Percentiles rank a stretch among this genome's conserved stretches.
phyloP scores from a whole-genome alignment of 2,329 filamentous ascomycete genomes.

The Pyrenophora seminiperda region DNA sequence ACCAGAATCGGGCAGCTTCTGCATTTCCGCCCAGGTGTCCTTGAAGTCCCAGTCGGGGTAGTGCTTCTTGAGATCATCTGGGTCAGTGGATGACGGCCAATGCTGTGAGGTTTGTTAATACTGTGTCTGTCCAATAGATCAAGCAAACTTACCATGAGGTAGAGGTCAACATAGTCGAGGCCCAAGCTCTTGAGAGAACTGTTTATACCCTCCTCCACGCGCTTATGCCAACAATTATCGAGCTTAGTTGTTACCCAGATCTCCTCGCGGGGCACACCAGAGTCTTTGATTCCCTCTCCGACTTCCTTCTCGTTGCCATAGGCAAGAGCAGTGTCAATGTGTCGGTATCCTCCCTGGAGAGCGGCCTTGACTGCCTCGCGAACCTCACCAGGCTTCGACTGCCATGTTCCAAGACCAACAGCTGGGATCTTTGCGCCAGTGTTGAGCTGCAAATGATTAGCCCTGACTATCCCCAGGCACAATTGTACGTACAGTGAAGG shows the following conservation, averaged over 20 bases:
- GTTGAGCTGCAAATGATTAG: constrained; percentile 33
- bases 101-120: constrained; percentile 31
- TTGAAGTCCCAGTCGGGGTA: constrained; percentile 80
- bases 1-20: constrained; percentile 69
- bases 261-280: constrained; percentile 67
- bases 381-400: constrained; percentile 72
- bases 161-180: constrained; percentile 71
- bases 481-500: constrained; percentile 23
- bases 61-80: constrained; percentile 68
- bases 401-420: constrained; percentile 79
- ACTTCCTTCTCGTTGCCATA: constrained; percentile 81
- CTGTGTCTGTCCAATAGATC: background rate
- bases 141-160: constrained; percentile 58
- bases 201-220: constrained; percentile 64
- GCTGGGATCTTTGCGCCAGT: constrained; percentile 77
- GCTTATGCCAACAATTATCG: constrained; percentile 74
- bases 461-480: background rate
- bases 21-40: constrained; percentile 76
- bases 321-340: constrained; percentile 76
- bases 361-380: constrained; percentile 72
- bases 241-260: constrained; percentile 84
- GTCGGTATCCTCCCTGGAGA: constrained; percentile 70
- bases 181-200: constrained; percentile 66
- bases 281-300: constrained; percentile 71
- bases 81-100: constrained; percentile 70